Conservation (phyloP, 73 alveolate genomes). For the Urostyla sp. region DNA sequence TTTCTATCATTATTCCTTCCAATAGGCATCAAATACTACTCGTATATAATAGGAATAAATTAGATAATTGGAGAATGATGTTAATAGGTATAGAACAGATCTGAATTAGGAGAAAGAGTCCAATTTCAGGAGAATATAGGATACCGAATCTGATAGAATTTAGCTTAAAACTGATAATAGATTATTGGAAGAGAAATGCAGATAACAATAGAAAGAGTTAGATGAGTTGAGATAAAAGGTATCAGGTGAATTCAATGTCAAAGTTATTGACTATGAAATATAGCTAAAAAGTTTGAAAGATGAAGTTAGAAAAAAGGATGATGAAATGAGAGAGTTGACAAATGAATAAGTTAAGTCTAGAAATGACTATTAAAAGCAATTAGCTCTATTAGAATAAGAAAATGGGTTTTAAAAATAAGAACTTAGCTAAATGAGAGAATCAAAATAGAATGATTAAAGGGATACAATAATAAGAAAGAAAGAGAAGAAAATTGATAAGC, state of each 20-base stretch:
- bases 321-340: slow-evolving; percentile 1
- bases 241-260: not conserved
- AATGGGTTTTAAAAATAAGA: slow-evolving; percentile 31
- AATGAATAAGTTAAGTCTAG: slow-evolving; percentile 12
- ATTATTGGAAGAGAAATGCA: slow-evolving; percentile 7
- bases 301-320: slow-evolving; percentile 37
- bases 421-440: slow-evolving; percentile 9
- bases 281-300: slow-evolving; percentile 7
- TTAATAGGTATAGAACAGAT: not conserved
- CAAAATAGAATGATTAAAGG: slow-evolving; percentile 7
- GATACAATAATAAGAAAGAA: not conserved
- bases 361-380: not conserved
- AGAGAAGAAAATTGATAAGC: slow-evolving; percentile 3
- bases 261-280: not conserved
- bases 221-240: slow-evolving; percentile 25
- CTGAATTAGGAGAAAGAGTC: slow-evolving; percentile 34
- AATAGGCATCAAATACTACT: not conserved
- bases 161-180: slow-evolving; percentile 36
- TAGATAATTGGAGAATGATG: slow-evolving; percentile 33
- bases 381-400: slow-evolving; percentile 40
- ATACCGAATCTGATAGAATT: slow-evolving; percentile 42
- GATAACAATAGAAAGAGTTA: slow-evolving; percentile 8
- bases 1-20: not conserved
- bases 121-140: not conserved
- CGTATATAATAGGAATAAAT: slow-evolving; percentile 13